Percentiles rank a stretch among this genome's conserved stretches.
Evolutionary conservation across 768 basidiomycete genomes (phyloP).

Genomic region (Termitomyces sp.): DNA sequence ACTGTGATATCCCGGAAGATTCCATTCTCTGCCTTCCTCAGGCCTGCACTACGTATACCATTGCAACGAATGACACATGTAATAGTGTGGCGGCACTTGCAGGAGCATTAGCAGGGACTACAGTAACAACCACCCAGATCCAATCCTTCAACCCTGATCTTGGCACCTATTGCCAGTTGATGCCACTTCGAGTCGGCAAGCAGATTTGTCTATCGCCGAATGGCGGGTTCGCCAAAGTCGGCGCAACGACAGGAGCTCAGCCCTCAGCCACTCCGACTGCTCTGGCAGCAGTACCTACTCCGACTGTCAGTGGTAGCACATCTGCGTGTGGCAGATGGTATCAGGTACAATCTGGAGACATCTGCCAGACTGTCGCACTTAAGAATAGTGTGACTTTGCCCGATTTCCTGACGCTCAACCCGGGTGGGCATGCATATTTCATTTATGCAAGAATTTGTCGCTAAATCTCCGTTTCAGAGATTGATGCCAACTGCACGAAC

Average conservation of each 20-base stretch:
- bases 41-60: background rate
- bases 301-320: background rate
- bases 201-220: background rate
- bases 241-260: background rate
- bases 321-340: background rate
- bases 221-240: background rate
- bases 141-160: background rate
- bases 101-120: background rate
- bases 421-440: background rate
- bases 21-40: background rate
- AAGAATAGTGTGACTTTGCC: background rate
- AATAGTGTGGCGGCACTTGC: background rate
- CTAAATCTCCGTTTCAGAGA: background rate
- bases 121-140: background rate
- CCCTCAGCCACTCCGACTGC: background rate
- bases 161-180: background rate
- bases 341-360: background rate
- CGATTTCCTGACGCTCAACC: background rate
- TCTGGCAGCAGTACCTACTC: background rate
- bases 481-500: background rate
- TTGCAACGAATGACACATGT: background rate
- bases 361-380: background rate
- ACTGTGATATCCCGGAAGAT: background rate
- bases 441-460: background rate
- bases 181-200: background rate